Evolutionary conservation across 192 early-diverging fungal species (phyloP).

Genomic region (Obelidium mucronatum): DNA sequence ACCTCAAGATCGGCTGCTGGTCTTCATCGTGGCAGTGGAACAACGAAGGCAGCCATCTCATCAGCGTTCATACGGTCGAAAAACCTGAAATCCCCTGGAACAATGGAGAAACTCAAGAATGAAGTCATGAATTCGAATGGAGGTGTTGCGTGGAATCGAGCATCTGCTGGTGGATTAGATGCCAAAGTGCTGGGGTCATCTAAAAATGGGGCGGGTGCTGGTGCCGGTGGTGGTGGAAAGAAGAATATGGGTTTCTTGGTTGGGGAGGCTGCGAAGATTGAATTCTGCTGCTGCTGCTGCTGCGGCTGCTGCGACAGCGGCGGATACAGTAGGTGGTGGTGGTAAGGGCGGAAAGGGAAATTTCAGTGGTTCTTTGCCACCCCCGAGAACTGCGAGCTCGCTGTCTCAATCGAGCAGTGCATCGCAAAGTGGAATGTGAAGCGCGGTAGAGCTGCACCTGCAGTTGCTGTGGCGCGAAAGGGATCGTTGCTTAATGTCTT

Average conservation of each 20-base stretch:
- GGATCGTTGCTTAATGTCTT: too few species aligned
- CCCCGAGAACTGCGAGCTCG: too few species aligned
- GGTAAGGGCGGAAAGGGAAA: too few species aligned
- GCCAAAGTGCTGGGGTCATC: neutral
- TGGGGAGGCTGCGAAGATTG: conserved; percentile 4
- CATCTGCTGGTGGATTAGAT: conserved; percentile 19
- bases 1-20: conserved; percentile 14
- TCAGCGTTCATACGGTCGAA: conserved; percentile 2
- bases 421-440: too few species aligned
- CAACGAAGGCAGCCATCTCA: neutral
- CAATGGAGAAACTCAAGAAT: neutral
- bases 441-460: too few species aligned
- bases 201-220: neutral
- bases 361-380: too few species aligned
- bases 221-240: neutral
- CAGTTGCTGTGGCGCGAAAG: too few species aligned
- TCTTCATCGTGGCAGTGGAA: neutral
- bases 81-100: neutral
- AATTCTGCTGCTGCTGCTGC: too few species aligned
- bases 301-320: too few species aligned
- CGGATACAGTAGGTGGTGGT: too few species aligned
- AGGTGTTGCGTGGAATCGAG: conserved; percentile 10
- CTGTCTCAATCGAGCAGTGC: too few species aligned
- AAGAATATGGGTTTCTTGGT: conserved; percentile 10
- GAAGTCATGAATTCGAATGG: conserved; percentile 20